Base-by-base conservation (phyloP, 352 stramenopile genomes). In the Phytopythium helicoides region DNA sequence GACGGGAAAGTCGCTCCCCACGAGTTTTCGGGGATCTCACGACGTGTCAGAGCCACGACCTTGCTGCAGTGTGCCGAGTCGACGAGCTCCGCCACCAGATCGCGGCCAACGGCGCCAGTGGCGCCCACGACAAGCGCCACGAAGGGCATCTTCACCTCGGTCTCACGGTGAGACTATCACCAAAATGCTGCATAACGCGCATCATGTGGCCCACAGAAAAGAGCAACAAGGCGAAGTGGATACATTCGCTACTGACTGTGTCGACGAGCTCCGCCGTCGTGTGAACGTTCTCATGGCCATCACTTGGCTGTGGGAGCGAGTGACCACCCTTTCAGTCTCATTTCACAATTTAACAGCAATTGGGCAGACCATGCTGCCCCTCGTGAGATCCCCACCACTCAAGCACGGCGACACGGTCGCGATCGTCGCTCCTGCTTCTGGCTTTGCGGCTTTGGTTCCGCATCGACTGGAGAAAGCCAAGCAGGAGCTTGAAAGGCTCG, bases 11-110 rank as follows among this genome's bases (percentile, higher is more conserved):
- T 60, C 23, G 60, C 55, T 0, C 23, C 25, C 69, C 76, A 89
- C 25, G 65, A 33, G 1, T 62, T 56, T 28, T 73, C 56, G 1
- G 81, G 73, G 25, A 92, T 68, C 5, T 87, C 73, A 19, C 79
- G 81, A 19, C 81, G 81, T 35, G 76, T 37, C 42, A 92, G 58
- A 19, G 81, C 81, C 48, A 92, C 79, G 42, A 92, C 73, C 47
- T 87, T 86, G 16, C 58, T 59, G 64, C 81, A 92, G 33, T 74
- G 76, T 26, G 66, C 19, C 12, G 79, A 90, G n/a, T 59, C 62
- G 3, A 89, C 79, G 37, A 92, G 67, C 46, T 89, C 69, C 5
- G 75, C 73, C 11, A 92, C 74, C 18, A 92, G 56, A n/a, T 92
- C 82, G 28, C 82, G 76, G 10, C 79, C 82, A 7, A 92, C 77